These are phyloP conservation scores for Brassica cretica DNA, from an alignment of 345 rosid species.

Conservation along the genomic window DNA sequence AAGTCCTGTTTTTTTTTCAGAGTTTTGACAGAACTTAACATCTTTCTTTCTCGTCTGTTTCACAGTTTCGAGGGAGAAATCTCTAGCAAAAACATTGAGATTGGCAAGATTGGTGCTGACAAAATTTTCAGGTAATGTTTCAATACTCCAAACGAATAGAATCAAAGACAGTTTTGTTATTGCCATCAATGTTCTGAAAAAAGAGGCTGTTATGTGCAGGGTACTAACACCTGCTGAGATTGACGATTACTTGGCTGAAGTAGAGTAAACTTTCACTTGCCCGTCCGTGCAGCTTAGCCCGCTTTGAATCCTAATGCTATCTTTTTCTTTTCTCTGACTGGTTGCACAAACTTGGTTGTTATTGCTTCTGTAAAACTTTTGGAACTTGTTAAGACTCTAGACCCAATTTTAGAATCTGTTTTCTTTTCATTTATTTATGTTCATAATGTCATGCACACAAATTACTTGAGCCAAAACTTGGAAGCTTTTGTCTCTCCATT, in stretches of 20 bases:
- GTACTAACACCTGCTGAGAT: constrained; percentile 77
- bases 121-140: constrained; percentile 66
- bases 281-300: background rate
- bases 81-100: constrained; percentile 83
- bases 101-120: constrained; percentile 78
- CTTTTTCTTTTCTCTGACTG: background rate
- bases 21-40: background rate
- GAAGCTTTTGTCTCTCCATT: background rate
- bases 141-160: background rate
- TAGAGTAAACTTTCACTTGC: constrained; percentile 46
- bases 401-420: background rate
- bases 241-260: constrained; percentile 53
- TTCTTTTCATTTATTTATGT: background rate
- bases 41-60: background rate
- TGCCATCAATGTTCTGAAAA: background rate
- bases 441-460: background rate
- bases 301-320: background rate
- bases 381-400: constrained; percentile 3
- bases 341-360: constrained; percentile 6
- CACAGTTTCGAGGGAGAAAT: constrained; percentile 91
- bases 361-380: constrained; percentile 28
- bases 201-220: constrained; percentile 42
- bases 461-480: background rate
- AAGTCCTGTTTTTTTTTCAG: background rate
- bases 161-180: background rate